Conservation (phyloP, 805 yeast species). For the Saturnispora hagleri region DNA sequence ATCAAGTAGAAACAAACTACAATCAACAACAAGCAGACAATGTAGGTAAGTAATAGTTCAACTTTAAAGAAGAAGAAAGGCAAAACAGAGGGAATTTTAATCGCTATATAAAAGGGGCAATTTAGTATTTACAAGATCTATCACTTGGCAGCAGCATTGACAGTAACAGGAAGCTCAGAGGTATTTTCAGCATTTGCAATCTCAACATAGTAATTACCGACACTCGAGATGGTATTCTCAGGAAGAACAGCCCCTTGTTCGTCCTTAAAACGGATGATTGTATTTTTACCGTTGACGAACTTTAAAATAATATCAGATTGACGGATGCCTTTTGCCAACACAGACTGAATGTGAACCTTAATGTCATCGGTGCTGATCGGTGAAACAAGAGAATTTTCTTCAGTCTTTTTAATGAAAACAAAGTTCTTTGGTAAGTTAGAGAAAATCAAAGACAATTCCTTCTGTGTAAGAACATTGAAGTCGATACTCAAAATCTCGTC, state of each 20-base stretch:
- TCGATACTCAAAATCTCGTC: conserved; percentile 23
- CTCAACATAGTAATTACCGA: conserved; percentile 19
- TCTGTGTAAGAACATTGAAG: conserved; percentile 15
- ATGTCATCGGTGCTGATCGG: conserved; percentile 8
- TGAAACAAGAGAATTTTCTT: conserved; percentile 13
- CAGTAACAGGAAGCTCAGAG: conserved; percentile 15
- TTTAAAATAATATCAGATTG: conserved; percentile 13
- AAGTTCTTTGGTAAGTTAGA: conserved; percentile 23
- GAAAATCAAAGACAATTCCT: conserved; percentile 17
- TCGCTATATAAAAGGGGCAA: background rate
- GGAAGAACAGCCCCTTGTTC: conserved; percentile 12
- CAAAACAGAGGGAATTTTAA: background rate
- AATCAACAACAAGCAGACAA: background rate
- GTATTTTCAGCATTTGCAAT: conserved; percentile 17
- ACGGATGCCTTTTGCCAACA: conserved; percentile 7
- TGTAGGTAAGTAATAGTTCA: background rate
- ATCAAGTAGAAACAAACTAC: background rate
- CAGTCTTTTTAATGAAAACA: conserved; percentile 20
- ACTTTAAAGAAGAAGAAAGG: background rate
- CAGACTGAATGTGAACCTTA: conserved; percentile 8
- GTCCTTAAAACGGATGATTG: conserved; percentile 13
- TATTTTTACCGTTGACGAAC: conserved; percentile 17
- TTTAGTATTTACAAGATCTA: background rate
- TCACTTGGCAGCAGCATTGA: conserved; percentile 14
- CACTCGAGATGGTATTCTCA: conserved; percentile 9